Percentiles rank a stretch among this genome's conserved stretches.
Conservation (phyloP, 129 eudicot genomes). For the Chrysanthemum lavandulifolium region DNA sequence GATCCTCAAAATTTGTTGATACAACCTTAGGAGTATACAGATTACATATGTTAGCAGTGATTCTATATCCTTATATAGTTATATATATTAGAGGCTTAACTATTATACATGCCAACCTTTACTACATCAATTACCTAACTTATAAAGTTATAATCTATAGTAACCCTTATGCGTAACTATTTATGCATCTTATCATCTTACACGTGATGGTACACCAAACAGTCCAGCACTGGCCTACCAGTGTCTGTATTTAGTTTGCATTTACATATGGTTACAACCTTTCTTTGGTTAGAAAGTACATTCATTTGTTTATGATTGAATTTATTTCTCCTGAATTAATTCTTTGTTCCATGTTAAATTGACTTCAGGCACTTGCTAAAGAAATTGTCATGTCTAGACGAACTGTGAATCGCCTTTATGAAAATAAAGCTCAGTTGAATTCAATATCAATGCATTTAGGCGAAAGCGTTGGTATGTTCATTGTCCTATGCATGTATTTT, state of each 20-base stretch:
- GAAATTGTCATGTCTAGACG: slow-evolving; percentile 83
- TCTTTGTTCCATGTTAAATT: slow-evolving; percentile 20
- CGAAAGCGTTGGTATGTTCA: slow-evolving; percentile 87
- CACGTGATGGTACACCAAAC: too few species aligned
- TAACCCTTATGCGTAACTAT: too few species aligned
- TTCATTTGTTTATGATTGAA: background rate
- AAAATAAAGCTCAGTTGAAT: slow-evolving; percentile 95
- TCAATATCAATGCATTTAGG: slow-evolving; percentile 99
- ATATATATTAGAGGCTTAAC: too few species aligned
- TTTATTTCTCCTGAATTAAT: slow-evolving; percentile 9
- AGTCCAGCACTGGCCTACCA: too few species aligned
- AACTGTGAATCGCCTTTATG: slow-evolving; percentile 94
- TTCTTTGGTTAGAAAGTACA: background rate
- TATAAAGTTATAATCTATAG: too few species aligned
- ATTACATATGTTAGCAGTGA: background rate
- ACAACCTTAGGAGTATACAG: background rate
- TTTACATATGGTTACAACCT: background rate
- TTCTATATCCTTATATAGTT: too few species aligned
- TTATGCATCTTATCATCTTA: too few species aligned
- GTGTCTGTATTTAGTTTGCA: background rate
- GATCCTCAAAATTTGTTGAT: background rate
- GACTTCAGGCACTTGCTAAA: slow-evolving; percentile 80
- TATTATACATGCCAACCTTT: too few species aligned
- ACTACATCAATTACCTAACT: too few species aligned
- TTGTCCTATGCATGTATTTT: background rate